Conservation (phyloP, 768 basidiomycete species). For the Arthromyces matolae region DNA sequence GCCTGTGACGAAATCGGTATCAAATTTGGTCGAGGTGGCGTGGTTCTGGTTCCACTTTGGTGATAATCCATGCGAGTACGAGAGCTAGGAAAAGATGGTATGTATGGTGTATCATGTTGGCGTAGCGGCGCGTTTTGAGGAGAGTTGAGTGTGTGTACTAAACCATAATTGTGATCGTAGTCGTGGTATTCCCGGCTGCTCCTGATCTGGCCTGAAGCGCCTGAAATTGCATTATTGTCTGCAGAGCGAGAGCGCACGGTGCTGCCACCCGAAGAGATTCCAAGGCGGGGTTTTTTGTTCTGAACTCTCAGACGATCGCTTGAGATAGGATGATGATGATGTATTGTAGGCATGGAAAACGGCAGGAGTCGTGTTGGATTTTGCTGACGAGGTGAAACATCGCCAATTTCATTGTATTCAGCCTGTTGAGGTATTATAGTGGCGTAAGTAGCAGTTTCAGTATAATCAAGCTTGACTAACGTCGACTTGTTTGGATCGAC, state of each 20-base stretch:
- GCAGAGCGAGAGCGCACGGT: slow-evolving; percentile 23
- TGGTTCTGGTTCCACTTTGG: slow-evolving; percentile 3
- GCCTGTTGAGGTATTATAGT: no score
- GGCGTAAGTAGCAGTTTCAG: no score
- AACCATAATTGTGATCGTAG: neutral
- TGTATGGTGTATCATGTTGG: slow-evolving; percentile 18
- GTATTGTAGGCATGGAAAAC: slow-evolving; percentile 25
- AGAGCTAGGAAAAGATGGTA: slow-evolving; percentile 25
- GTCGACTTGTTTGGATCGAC: slow-evolving; percentile 28
- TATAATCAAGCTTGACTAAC: slow-evolving; percentile 10
- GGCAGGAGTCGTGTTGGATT: slow-evolving; percentile 19
- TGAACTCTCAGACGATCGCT: slow-evolving; percentile 23
- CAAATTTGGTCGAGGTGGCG: slow-evolving; percentile 25
- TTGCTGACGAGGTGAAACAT: slow-evolving; percentile 14
- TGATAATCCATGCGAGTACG: slow-evolving; percentile 2
- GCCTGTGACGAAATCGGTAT: slow-evolving; percentile 28
- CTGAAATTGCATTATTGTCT: slow-evolving; percentile 20
- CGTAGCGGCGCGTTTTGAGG: slow-evolving; percentile 9
- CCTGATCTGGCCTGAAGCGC: slow-evolving; percentile 11
- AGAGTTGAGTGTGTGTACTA: slow-evolving; percentile 9
- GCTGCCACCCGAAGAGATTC: slow-evolving; percentile 4
- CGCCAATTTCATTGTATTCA: no score
- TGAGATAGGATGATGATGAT: slow-evolving; percentile 26
- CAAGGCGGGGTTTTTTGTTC: slow-evolving; percentile 18
- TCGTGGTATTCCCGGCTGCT: slow-evolving; percentile 13